Evolutionary conservation across 2,329 filamentous ascomycete genomes (phyloP).

Genomic region (Sarocladium brachiariae): DNA sequence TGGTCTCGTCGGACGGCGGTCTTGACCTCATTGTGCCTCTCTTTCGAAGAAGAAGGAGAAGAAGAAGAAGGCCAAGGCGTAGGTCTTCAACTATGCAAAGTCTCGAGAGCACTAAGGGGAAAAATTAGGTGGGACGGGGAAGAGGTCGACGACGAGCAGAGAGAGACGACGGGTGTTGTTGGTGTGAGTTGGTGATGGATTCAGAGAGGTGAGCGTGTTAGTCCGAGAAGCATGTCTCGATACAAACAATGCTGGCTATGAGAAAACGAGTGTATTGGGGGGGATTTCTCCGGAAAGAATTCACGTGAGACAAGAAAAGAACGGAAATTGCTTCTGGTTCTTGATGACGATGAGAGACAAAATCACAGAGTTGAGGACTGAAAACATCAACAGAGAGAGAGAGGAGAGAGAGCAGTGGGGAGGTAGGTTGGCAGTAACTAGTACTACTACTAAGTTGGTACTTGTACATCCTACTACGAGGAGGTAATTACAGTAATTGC

Average conservation of each 20-base stretch:
- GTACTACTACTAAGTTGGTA: no score
- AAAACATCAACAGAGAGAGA: conserved; percentile 6
- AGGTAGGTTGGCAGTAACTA: background rate
- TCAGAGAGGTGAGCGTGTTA: background rate
- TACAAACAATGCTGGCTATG: background rate
- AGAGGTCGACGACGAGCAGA: no score
- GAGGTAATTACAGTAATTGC: no score
- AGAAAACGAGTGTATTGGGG: background rate
- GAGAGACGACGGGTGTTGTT: background rate
- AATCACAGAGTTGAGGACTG: background rate
- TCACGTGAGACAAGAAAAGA: background rate
- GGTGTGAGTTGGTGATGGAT: background rate
- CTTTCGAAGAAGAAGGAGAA: no score
- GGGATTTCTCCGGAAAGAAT: background rate
- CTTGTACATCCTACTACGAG: no score
- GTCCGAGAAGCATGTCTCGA: conserved; percentile 3
- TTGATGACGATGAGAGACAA: conserved; percentile 8
- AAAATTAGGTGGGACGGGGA: no score
- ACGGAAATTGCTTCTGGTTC: background rate
- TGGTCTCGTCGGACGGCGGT: conserved; percentile 7
- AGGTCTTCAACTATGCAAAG: background rate
- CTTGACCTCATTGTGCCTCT: conserved; percentile 6
- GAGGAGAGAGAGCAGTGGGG: background rate
- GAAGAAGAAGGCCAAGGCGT: background rate
- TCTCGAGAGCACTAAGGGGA: background rate